A percentile compares a stretch with the other conserved stretches of the same genome.
These are phyloP conservation scores for Kluyveromyces starmeri DNA, from an alignment of 805 yeast genomes.

Conservation along the genomic window DNA sequence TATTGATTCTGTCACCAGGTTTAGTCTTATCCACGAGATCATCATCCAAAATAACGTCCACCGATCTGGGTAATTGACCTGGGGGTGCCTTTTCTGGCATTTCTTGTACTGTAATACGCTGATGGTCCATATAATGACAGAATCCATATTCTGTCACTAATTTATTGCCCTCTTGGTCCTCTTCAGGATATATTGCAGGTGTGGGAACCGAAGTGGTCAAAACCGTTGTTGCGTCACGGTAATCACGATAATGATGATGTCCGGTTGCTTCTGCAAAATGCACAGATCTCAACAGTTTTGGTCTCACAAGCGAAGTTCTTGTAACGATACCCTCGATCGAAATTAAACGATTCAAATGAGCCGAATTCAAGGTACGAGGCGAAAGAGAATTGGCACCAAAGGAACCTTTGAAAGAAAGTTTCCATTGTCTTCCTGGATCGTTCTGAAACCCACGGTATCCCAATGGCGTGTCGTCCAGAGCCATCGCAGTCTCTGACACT, in stretches of 20 bases:
- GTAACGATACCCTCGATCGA: constrained; percentile 95
- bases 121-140: constrained; percentile 89
- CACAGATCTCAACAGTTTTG: constrained; percentile 83
- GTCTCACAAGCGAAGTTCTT: constrained; percentile 84
- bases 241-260: constrained; percentile 82
- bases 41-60: constrained; percentile 89
- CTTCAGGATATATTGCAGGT: constrained; percentile 84
- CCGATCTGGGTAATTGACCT: constrained; percentile 90
- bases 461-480: constrained; percentile 34
- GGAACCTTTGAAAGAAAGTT: constrained; percentile 79
- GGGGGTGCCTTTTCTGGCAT: constrained; percentile 98
- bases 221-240: constrained; percentile 85
- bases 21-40: constrained; percentile 87
- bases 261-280: constrained; percentile 84
- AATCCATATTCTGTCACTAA: constrained; percentile 87
- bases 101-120: constrained; percentile 87
- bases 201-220: constrained; percentile 43
- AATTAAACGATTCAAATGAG: constrained; percentile 68
- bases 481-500: constrained; percentile 65
- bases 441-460: constrained; percentile 4
- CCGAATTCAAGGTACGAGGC: constrained; percentile 78
- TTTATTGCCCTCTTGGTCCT: constrained; percentile 85
- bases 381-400: constrained; percentile 82
- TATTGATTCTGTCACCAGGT: constrained; percentile 93
- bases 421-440: constrained; percentile 41